A percentile compares a stretch with the other conserved stretches of the same genome.
Evolutionary conservation across 2,329 filamentous ascomycete genomes (phyloP).

Genomic region (Paecilomyces fulvus): DNA sequence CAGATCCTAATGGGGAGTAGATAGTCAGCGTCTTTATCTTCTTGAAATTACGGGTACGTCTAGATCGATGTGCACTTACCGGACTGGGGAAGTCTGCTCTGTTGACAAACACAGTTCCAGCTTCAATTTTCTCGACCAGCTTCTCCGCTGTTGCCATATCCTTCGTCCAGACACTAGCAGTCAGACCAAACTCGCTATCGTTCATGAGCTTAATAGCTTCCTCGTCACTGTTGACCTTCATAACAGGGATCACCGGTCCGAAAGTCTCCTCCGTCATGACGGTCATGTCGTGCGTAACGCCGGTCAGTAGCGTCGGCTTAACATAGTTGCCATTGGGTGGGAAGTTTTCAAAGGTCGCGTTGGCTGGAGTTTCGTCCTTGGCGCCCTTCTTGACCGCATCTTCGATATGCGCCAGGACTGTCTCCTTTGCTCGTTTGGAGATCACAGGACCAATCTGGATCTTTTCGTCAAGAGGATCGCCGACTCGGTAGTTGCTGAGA

Average conservation of each 20-base stretch:
- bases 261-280: slow-evolving; percentile 96
- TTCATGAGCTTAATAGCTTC: slow-evolving; percentile 87
- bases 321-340: slow-evolving; percentile 81
- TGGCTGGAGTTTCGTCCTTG: slow-evolving; percentile 73
- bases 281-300: slow-evolving; percentile 71
- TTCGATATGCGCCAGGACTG: slow-evolving; percentile 69
- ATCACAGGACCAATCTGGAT: slow-evolving; percentile 86
- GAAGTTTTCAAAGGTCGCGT: slow-evolving; percentile 63
- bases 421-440: slow-evolving; percentile 66
- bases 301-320: slow-evolving; percentile 70
- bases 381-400: slow-evolving; percentile 80
- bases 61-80: slow-evolving; percentile 46
- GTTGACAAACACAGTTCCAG: slow-evolving; percentile 94
- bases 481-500: slow-evolving; percentile 71
- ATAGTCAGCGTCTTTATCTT: slow-evolving; percentile 3
- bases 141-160: slow-evolving; percentile 67
- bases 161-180: slow-evolving; percentile 96
- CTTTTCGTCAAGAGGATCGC: slow-evolving; percentile 70
- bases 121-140: slow-evolving; percentile 73
- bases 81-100: slow-evolving; percentile 86
- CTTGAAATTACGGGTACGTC: slow-evolving; percentile 11
- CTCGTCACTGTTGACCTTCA: slow-evolving; percentile 71
- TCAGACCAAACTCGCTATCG: slow-evolving; percentile 86
- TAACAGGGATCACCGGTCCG: slow-evolving; percentile 81
- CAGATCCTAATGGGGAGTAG: slow-evolving; percentile 56